phyloP scores from a whole-genome alignment of 441 rosid species.

The Daphne laureola region DNA sequence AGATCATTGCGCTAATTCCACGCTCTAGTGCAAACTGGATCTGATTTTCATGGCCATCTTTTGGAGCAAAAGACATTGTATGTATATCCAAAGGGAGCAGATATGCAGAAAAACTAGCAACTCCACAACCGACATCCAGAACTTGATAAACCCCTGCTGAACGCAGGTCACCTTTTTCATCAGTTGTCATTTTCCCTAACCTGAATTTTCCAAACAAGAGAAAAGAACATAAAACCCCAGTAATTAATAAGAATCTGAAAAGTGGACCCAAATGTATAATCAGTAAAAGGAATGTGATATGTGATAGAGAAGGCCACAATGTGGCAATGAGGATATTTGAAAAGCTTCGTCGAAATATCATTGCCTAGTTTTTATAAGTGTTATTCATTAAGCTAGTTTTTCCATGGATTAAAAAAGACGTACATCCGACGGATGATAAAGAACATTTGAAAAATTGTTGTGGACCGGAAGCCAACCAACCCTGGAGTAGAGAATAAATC shows the following conservation, averaged over 20 bases:
- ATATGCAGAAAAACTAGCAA: conserved; percentile 94
- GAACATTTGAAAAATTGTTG: no score
- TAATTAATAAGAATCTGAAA: neutral
- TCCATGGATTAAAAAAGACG: no score
- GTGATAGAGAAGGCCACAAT: no score
- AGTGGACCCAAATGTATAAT: no score
- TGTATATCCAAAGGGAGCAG: conserved; percentile 77
- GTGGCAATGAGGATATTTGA: no score
- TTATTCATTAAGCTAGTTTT: no score
- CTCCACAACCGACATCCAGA: conserved; percentile 97
- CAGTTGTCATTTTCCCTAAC: conserved; percentile 76
- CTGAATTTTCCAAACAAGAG: conserved; percentile 34
- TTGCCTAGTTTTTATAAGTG: no score
- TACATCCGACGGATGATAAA: no score
- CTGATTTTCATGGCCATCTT: conserved; percentile 93
- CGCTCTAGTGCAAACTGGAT: conserved; percentile 96
- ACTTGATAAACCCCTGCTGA: conserved; percentile 86
- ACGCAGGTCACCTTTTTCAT: conserved; percentile 68
- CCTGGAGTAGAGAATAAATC: no score
- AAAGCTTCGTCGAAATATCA: no score
- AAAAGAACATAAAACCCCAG: neutral
- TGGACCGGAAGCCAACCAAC: no score
- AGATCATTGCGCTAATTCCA: conserved; percentile 85
- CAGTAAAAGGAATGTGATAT: neutral
- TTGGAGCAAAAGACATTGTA: conserved; percentile 96